These are phyloP conservation scores for Novakomyces olei DNA, from an alignment of 805 yeast genomes.

Conservation along the genomic window DNA sequence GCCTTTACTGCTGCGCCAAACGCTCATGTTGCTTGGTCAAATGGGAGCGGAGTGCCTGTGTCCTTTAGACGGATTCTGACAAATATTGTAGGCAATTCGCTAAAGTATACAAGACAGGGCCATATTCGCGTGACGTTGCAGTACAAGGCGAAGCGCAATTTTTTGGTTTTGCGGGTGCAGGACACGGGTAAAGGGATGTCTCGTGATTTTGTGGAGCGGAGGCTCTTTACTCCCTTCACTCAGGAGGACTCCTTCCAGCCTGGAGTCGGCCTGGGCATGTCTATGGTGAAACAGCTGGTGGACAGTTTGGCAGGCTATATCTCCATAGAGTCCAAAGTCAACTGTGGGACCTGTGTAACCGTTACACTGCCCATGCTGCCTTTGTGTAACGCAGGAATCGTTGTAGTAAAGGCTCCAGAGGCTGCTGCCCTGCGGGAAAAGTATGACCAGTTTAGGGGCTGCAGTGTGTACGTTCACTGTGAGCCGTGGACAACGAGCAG, in stretches of 20 bases:
- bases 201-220: conserved; percentile 17
- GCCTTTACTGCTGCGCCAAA: not conserved
- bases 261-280: conserved; percentile 30
- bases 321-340: no score
- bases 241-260: conserved; percentile 33
- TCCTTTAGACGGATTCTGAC: conserved; percentile 32
- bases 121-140: conserved; percentile 19
- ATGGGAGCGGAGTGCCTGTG: conserved; percentile 4
- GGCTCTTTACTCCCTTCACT: conserved; percentile 30
- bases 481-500: no score
- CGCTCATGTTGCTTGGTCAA: not conserved
- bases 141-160: conserved; percentile 15
- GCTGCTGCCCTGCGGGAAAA: no score
- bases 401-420: no score
- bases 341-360: no score
- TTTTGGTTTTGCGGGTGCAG: conserved; percentile 18
- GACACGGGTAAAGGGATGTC: conserved; percentile 36
- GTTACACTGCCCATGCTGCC: not conserved
- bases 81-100: conserved; percentile 31
- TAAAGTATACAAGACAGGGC: conserved; percentile 27
- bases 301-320: no score
- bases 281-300: conserved; percentile 27
- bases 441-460: no score
- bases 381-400: not conserved
- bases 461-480: no score